Evolutionary conservation across 495 filamentous ascomycete genomes (phyloP).

Genomic region (Friedmanniomyces simplex): DNA sequence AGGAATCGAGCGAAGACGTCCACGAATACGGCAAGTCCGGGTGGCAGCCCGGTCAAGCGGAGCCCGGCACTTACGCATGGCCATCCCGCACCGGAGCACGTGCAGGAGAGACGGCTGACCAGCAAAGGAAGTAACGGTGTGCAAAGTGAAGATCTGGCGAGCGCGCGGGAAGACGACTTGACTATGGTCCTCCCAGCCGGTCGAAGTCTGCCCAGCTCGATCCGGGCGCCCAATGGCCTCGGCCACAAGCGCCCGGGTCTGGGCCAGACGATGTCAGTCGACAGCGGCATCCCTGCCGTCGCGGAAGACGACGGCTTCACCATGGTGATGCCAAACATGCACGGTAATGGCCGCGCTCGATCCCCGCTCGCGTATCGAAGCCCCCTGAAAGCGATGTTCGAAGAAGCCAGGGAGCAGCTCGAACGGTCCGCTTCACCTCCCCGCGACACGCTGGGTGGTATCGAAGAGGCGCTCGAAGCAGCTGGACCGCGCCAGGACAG

Average conservation of each 20-base stretch:
- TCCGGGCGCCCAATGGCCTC: constrained; percentile 2
- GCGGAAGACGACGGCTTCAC: constrained; percentile 34
- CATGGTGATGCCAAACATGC: constrained; percentile 33
- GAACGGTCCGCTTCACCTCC: constrained; percentile 10
- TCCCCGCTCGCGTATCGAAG: constrained; percentile 18
- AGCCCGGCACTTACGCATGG: constrained; percentile 4
- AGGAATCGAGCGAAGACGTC: constrained; percentile 12
- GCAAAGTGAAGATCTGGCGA: constrained; percentile 4
- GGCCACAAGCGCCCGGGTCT: constrained; percentile 23
- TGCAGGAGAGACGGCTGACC: constrained; percentile 7
- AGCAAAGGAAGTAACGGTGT: constrained; percentile 21
- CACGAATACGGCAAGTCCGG: constrained; percentile 9
- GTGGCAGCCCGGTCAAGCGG: constrained; percentile 13
- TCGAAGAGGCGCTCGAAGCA: constrained; percentile 7
- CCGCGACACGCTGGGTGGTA: constrained; percentile 1
- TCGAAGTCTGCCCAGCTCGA: constrained; percentile 1
- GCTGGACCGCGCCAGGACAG: constrained; percentile 7
- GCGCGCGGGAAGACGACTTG: constrained; percentile 27
- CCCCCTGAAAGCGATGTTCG: constrained; percentile 20
- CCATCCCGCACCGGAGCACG: neutral
- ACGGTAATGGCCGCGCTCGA: constrained; percentile 1
- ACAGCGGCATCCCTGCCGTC: constrained; percentile 23
- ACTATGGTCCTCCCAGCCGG: constrained; percentile 31
- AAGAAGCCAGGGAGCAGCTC: constrained; percentile 13
- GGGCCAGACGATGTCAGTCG: constrained; percentile 27